Base-by-base conservation (phyloP, 164 flowering plant species). In the Vitis riparia region DNA sequence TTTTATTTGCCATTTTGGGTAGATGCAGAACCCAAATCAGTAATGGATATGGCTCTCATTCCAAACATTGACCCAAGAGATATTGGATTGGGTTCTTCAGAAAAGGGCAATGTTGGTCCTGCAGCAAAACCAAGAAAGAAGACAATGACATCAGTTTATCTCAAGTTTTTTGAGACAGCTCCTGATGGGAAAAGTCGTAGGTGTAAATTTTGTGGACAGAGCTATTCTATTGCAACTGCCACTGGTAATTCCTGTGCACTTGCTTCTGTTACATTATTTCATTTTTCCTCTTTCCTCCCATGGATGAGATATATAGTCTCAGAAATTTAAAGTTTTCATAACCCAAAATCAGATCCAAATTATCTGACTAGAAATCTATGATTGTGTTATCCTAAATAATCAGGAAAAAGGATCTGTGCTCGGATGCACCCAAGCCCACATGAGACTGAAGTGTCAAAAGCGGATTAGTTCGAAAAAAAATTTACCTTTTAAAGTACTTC, bases 191-290 rank as follows among this genome's bases (percentile, higher is more conserved):
- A 94, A 80, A 92, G 84, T 76, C 82, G 99, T 56, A 86, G 84
- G 63, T 94, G 99, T 91, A 94, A 89, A 71, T 94, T 92, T 80
- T 94, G 99, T 79, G 93, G 95, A 67, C 97, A 92, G 77, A 85
- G 79, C 80, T 94, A 94, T 82, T 92, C 99, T 55, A 92, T 92
- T 72, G 88, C 99, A 50, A 94, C 99, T 56, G 99, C 99, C 66
- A 94, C 99, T 55, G 99, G 99, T 94, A 83, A 69, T 70, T 67
- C 30, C 11, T 65, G 5, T 64, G 50, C 58, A 44, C 8, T 47
- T 70, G 16, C 50, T 60, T 64, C 23, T 65, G 27, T 37, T 27
- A 23, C 7, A n/a, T 27, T 3, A 23, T 23, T 23, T 23, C 27
- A 23, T 2, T 23, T 23, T 23, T 23, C 27, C 27, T 23, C 27